Percentiles rank a stretch among this genome's conserved stretches.
phyloP scores from a whole-genome alignment of 2,329 filamentous ascomycete species.

The Aspergillus uvarum region DNA sequence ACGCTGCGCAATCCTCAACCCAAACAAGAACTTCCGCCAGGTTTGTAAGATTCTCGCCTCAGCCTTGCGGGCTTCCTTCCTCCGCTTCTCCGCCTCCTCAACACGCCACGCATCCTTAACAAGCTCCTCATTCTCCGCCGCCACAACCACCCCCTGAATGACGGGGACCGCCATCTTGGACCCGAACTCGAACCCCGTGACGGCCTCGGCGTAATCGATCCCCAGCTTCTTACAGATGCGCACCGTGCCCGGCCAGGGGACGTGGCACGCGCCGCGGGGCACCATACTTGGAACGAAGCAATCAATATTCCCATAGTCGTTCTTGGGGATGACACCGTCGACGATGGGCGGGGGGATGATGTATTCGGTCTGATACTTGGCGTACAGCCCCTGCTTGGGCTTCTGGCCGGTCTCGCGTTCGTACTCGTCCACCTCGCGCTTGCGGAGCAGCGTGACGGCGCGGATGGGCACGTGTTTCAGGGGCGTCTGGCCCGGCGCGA shows the following conservation, averaged over 20 bases:
- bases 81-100: conserved; percentile 70
- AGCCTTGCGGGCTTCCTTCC: conserved; percentile 81
- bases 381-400: conserved; percentile 81
- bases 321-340: conserved; percentile 86
- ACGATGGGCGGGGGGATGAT: conserved; percentile 87
- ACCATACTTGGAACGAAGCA: conserved; percentile 94
- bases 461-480: conserved; percentile 87
- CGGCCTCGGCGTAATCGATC: conserved; percentile 90
- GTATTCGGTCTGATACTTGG: conserved; percentile 84
- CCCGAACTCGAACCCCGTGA: conserved; percentile 95
- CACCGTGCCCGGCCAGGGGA: conserved; percentile 74
- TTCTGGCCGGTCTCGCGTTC: conserved; percentile 78
- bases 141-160: conserved; percentile 85
- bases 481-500: conserved; percentile 68
- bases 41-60: conserved; percentile 69
- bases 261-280: conserved; percentile 77
- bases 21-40: conserved; percentile 88
- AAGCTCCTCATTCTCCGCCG: conserved; percentile 71
- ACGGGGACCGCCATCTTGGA: conserved; percentile 91
- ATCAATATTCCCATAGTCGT: conserved; percentile 94
- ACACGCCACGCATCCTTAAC: conserved; percentile 77
- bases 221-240: conserved; percentile 79
- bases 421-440: conserved; percentile 83
- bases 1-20: conserved; percentile 75
- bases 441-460: conserved; percentile 82